Conservation (phyloP, 192 early-diverging fungal species). For the Coemansia sp. region DNA sequence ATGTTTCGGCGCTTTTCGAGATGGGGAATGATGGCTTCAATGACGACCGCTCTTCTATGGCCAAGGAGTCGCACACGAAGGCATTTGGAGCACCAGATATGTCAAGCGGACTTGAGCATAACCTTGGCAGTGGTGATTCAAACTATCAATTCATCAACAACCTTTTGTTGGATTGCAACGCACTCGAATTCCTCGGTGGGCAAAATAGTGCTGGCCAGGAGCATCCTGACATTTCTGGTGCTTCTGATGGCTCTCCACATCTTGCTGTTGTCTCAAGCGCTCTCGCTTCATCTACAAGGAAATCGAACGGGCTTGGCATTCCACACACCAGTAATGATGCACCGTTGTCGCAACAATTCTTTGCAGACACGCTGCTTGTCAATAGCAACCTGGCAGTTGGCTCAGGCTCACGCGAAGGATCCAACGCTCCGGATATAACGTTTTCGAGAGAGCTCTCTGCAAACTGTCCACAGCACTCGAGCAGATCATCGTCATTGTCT, state of each 20-base stretch:
- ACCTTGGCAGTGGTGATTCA: neutral
- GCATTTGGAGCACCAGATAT: neutral
- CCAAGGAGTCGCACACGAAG: neutral
- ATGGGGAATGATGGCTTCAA: neutral
- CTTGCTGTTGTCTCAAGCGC: neutral
- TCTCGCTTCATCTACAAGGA: neutral
- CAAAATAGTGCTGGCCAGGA: neutral
- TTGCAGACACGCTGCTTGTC: neutral
- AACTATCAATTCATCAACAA: conserved; percentile 40
- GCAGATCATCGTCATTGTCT: neutral
- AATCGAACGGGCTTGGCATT: neutral
- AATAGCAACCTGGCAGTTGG: neutral
- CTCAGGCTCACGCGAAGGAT: neutral
- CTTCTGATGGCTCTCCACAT: neutral
- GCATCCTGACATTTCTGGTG: neutral
- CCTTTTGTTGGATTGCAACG: conserved; percentile 31
- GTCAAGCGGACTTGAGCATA: neutral
- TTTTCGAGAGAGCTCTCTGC: neutral
- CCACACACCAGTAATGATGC: neutral
- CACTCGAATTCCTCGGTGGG: conserved; percentile 14
- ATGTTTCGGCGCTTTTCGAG: neutral
- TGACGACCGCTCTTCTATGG: neutral
- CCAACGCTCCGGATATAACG: neutral
- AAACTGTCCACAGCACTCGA: neutral
- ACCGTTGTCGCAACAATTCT: neutral